Evolutionary conservation across 2,329 filamentous ascomycete species (phyloP), one percentile per base, ranked within the genome.

Genomic region (Trichothecium sympodiale): DNA sequence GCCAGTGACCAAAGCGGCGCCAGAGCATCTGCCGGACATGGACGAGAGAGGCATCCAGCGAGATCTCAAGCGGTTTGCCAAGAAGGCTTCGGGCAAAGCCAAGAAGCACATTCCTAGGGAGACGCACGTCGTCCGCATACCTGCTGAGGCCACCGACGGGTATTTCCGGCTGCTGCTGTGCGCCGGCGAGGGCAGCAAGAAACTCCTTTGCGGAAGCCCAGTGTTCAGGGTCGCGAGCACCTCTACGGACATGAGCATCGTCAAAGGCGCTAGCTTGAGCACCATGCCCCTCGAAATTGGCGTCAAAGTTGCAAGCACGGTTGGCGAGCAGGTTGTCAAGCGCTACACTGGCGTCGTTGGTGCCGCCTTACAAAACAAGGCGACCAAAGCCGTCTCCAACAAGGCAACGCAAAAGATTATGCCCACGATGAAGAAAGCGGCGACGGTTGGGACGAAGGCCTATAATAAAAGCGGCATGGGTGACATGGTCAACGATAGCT

Each of bases 131-230:
- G 59, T 82, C 5, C 67, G 78, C 4, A 76, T 84, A 31, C 80
- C 80, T 0, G 71, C 72, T 0, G 62, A 70, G 0, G 74, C 74
- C 0, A 62, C 62, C 1, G 80, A 84, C 50, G 80, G 80, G 0
- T 84, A 84, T 48, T 77, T 82, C 37, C 73, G 79, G 9, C 58
- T 84, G 4, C 70, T 83, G 1, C 59, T 84, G 8, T 82, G 77
- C 41, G 54, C 62, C 1, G 71, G 57, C 0, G 40, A 46, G 3
- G 45, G 49, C 3, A 44, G 43, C 12, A 71, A 69, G 43, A 77
- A 72, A 45, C 61, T 71, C 0, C 63, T 83, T 0, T 82, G 78
- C 40, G 66, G 69, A 0, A 81, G 77, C 41, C 79, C 80, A 0
- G 69, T 80, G 0, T 83, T 84, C 44, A 67, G 80, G 13, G 61